Evolutionary conservation across 805 yeast species (phyloP).

Genomic region (Cyberlindnera maclurae): DNA sequence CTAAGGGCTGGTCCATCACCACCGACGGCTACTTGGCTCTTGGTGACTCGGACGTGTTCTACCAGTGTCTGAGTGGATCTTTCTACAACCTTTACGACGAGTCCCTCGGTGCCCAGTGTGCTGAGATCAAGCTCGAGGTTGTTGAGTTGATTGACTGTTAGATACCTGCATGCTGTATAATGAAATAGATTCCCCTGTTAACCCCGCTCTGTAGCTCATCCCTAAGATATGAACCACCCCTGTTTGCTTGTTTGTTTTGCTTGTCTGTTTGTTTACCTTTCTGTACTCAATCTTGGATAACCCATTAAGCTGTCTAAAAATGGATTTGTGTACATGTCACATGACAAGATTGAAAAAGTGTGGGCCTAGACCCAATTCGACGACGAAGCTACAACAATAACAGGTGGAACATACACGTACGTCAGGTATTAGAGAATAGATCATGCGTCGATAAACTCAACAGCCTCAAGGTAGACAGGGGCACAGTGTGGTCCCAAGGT

Average conservation of each 20-base stretch:
- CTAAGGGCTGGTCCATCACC: conserved; percentile 56
- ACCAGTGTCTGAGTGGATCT: conserved; percentile 67
- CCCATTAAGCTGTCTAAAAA: no score
- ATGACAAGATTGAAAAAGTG: no score
- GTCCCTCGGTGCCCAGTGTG: conserved; percentile 54
- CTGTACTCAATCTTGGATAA: no score
- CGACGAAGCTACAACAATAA: no score
- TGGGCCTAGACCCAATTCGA: no score
- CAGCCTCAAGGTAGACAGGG: conserved; percentile 51
- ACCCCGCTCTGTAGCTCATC: not conserved
- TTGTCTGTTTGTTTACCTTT: no score
- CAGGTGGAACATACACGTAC: no score
- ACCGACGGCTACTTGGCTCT: conserved; percentile 56
- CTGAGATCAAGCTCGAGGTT: conserved; percentile 49
- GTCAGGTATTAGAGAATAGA: no score
- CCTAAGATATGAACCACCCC: no score
- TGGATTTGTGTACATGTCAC: no score
- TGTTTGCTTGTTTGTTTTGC: no score
- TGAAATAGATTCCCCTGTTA: not conserved
- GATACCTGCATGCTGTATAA: not conserved
- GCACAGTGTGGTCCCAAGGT: conserved; percentile 54
- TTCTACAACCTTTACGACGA: conserved; percentile 76
- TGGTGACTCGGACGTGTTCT: conserved; percentile 54
- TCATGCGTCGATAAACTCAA: conserved; percentile 46
- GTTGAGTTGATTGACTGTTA: conserved; percentile 39